Evolutionary conservation across 441 rosid genomes (phyloP), one percentile per base, ranked within the genome.

Genomic region (Croton setiger): DNA sequence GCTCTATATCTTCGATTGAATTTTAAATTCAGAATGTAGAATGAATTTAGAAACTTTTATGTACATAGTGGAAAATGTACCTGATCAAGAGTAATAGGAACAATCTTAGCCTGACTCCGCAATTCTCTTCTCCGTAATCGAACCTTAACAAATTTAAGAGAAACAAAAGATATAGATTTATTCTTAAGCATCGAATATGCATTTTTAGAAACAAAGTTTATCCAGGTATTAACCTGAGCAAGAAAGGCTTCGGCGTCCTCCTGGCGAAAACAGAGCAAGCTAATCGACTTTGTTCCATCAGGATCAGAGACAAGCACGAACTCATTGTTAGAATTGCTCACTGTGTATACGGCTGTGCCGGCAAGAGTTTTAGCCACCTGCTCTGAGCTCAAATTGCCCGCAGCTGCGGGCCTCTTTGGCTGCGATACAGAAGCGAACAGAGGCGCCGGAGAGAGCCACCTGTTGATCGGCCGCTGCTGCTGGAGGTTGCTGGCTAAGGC

Each of bases 201-300:
- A 0, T 5, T 52, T 10, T 11, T 7, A 8, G 5, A n/a, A 7
- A 52, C 27, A 3, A 3, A n/a, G 21, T 52, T 15, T 4, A 1
- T 20, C 14, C 33, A 2, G 57, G 41, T 36, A n/a, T 69, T 62
- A 56, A 88, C 96, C 86, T 92, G 93, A 77, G 91, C 92, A 15
- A 93, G 92, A 64, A 93, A 85, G 31, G 97, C 82, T 76, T 93
- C 96, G 3, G 98, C 98, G 64, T 93, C 98, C 78, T 93, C 98
- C 76, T 80, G 87, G 5, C 96, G 91, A 63, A 93, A 90, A 83
- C 98, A 93, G 72, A 93, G 97, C 82, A 93, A 83, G 51, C 97
- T 83, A 39, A 93, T 85, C 52, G 98, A 93, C 80, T 86, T 91
- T 48, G 80, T 82, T 23, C 96, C 92, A 52, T 76, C 79, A 58